phyloP scores from a whole-genome alignment of 331 rosid species.

The Pyracantha coccinea region DNA sequence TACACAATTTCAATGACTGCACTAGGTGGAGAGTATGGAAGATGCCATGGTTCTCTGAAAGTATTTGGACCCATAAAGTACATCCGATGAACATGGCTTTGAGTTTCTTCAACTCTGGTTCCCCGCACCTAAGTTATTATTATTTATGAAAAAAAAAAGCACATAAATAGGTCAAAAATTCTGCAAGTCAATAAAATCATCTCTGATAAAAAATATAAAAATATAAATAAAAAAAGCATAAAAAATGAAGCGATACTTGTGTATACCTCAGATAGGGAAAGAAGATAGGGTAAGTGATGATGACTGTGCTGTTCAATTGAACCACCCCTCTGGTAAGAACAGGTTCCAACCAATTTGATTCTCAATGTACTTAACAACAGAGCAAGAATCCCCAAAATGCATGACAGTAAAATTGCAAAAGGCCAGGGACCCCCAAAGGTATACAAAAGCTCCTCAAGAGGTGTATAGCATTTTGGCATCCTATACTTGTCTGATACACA shows the following conservation, averaged over 20 bases:
- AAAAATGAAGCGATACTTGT: slow-evolving; percentile 7
- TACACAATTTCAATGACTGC: slow-evolving; percentile 98
- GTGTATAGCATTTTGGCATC: slow-evolving; percentile 93
- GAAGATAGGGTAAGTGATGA: slow-evolving; percentile 76
- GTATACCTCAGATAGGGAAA: slow-evolving; percentile 88
- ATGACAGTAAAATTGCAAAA: slow-evolving; percentile 62
- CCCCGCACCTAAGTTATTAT: slow-evolving; percentile 64
- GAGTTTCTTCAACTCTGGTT: slow-evolving; percentile 73
- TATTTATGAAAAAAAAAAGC: not conserved
- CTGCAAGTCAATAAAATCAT: not conserved
- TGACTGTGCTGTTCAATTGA: slow-evolving; percentile 66
- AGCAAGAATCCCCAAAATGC: slow-evolving; percentile 64
- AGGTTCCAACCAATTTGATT: slow-evolving; percentile 69
- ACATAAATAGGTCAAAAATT: not conserved
- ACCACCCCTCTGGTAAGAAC: slow-evolving; percentile 53
- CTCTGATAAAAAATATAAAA: not conserved
- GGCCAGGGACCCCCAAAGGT: slow-evolving; percentile 96
- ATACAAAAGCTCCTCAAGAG: slow-evolving; percentile 91
- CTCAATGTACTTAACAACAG: slow-evolving; percentile 66
- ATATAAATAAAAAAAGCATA: not conserved
- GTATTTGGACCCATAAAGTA: slow-evolving; percentile 92
- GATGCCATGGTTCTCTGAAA: slow-evolving; percentile 94
- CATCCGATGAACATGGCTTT: slow-evolving; percentile 84
- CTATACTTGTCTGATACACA: slow-evolving; percentile 90
- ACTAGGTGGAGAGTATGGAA: slow-evolving; percentile 95